These are phyloP conservation scores for Geranium rotundifolium DNA, from an alignment of 345 rosid species.

Conservation along the genomic window DNA sequence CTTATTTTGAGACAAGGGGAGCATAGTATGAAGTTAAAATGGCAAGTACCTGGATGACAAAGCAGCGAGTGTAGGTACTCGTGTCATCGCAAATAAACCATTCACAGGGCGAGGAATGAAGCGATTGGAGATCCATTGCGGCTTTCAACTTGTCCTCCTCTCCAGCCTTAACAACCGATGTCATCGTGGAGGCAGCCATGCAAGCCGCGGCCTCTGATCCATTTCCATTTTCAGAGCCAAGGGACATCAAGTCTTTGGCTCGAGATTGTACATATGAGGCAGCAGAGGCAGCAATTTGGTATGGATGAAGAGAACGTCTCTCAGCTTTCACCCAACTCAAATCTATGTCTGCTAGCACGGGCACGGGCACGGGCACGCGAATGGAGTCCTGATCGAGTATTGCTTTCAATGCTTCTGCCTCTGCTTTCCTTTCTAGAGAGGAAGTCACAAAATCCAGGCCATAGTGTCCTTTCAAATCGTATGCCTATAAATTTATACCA, in stretches of 20 bases:
- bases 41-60: conserved; percentile 63
- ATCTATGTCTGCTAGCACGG: background rate
- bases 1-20: background rate
- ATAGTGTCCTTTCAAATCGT: conserved; percentile 43
- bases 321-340: conserved; percentile 13
- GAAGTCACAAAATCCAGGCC: conserved; percentile 72
- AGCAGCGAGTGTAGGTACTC: conserved; percentile 56
- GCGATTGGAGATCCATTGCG: conserved; percentile 62
- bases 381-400: conserved; percentile 47
- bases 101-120: conserved; percentile 78
- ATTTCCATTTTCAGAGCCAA: conserved; percentile 25
- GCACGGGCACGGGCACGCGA: conserved; percentile 22
- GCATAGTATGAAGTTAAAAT: background rate
- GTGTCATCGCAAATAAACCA: conserved; percentile 86
- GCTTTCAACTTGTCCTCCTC: conserved; percentile 75
- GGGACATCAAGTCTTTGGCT: conserved; percentile 29
- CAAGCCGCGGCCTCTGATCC: conserved; percentile 76
- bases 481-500: conserved; percentile 23
- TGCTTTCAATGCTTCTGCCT: conserved; percentile 39
- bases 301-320: conserved; percentile 30
- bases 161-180: conserved; percentile 72
- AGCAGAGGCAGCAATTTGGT: conserved; percentile 88
- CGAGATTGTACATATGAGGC: conserved; percentile 62
- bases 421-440: conserved; percentile 69
- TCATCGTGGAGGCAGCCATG: conserved; percentile 65